These are phyloP conservation scores for Mycena maculata DNA, from an alignment of 768 basidiomycete genomes.

Conservation along the genomic window DNA sequence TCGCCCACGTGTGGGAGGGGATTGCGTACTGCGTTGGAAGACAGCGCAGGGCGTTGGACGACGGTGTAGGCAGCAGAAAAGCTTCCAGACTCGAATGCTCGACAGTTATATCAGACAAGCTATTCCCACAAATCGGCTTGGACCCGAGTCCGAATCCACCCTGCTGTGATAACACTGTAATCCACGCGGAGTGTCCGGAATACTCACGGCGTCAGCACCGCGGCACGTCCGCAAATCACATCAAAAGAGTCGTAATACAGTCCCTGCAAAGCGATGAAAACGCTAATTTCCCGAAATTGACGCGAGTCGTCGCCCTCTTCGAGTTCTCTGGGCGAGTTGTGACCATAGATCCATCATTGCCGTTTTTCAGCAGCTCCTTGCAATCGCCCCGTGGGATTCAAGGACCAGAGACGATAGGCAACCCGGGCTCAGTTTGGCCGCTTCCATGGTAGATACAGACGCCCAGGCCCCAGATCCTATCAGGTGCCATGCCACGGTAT, in stretches of 20 bases:
- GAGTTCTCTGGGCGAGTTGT: too few relatives aligned
- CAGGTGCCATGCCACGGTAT: too few relatives aligned
- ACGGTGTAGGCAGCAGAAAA: constrained; percentile 7
- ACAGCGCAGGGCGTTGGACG: too few relatives aligned
- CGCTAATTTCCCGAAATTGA: neutral
- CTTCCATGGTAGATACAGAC: neutral
- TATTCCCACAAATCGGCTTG: constrained; percentile 14
- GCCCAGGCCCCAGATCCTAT: neutral
- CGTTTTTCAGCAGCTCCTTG: neutral
- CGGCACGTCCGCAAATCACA: constrained; percentile 6
- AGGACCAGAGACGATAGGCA: neutral
- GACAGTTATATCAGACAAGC: constrained; percentile 20
- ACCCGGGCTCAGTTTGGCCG: neutral
- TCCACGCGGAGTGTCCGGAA: constrained; percentile 11
- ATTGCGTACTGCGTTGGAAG: neutral
- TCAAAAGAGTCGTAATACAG: neutral
- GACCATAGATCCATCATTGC: too few relatives aligned
- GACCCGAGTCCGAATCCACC: neutral
- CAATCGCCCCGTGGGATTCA: neutral
- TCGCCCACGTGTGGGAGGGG: neutral
- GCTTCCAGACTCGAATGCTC: neutral
- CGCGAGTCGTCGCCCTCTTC: neutral
- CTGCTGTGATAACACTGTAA: constrained; percentile 6
- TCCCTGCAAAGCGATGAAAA: neutral
- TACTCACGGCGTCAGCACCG: constrained; percentile 13